phyloP scores from a whole-genome alignment of 2,329 filamentous ascomycete species.

The Botrytis elliptica region DNA sequence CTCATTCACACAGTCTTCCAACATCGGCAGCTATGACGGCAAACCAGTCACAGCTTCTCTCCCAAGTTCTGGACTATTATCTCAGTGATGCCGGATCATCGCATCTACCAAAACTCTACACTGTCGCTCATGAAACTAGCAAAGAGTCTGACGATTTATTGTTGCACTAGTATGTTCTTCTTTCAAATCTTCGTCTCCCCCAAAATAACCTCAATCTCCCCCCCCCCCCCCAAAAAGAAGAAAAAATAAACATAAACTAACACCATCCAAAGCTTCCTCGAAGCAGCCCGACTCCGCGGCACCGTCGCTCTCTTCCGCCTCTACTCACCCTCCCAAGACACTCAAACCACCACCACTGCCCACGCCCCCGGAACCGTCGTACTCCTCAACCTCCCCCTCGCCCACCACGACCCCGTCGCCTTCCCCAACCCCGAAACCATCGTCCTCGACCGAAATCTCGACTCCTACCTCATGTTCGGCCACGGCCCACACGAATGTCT shows the following conservation, averaged over 20 bases:
- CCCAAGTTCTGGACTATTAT: constrained; percentile 72
- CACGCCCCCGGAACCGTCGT: constrained; percentile 58
- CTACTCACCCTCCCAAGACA: background rate
- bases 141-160: constrained; percentile 61
- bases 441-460: constrained; percentile 60
- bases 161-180: constrained; percentile 50
- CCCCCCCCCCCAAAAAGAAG: background rate
- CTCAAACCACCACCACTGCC: constrained; percentile 45
- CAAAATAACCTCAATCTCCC: too few relatives aligned
- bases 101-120: constrained; percentile 60
- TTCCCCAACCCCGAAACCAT: constrained; percentile 63
- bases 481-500: constrained; percentile 62
- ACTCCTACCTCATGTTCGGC: constrained; percentile 63
- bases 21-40: constrained; percentile 66
- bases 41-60: constrained; percentile 70
- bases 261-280: constrained; percentile 53
- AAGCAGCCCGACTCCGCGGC: constrained; percentile 67
- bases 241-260: background rate
- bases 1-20: constrained; percentile 43
- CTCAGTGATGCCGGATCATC: constrained; percentile 54
- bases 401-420: constrained; percentile 53
- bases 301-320: constrained; percentile 59
- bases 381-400: constrained; percentile 59
- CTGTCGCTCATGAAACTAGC: constrained; percentile 54
- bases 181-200: background rate